Base-by-base conservation (phyloP, 2,329 filamentous ascomycete genomes). In the Hyphodiscus sp. region DNA sequence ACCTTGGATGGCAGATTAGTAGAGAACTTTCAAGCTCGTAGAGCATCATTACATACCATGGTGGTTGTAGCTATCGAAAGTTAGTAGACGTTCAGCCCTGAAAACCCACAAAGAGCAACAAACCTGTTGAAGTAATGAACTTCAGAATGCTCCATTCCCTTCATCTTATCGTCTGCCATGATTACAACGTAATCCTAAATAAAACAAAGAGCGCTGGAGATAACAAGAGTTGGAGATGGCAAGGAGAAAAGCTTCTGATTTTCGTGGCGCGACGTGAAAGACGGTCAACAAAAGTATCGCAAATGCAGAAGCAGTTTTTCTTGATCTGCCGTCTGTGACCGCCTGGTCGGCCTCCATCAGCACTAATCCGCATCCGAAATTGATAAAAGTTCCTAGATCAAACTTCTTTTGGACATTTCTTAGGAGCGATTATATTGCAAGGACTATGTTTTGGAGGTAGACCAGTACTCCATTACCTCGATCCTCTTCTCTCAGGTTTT, bases 101-200 rank as follows among this genome's bases (percentile, higher is more conserved):
- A 43, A 43, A 19, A 38, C 33, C 42, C 13, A 49, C 1, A 33
- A 45, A 41, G 33, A 20, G 20, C 41, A 69, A 61, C 66, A 60
- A 75, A 95, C 91, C 91, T 96, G 77, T 96, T 97, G 78, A 97
- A 97, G 79, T 97, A 99, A 74, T 97, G 94, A 73, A 95, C 91
- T 79, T 99, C 94, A 61, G 91, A 94, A 55, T 67, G 66, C 46
- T 67, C 66, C 66, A 68, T 65, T 60, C 63, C 65, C 54, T 64
- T 63, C 63, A 68, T 62, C 72, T 77, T 76, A 69, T 79, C 70
- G 74, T 85, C 81, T 47, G 80, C 81, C 66, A 68, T 68, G 57
- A 59, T 66, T 57, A 56, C 58, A 51, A 26, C 38, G 43, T 49
- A 38, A 47, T 26, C 20, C 38, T 44, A 15, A 51, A n/a, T 29